Evolutionary conservation across 352 stramenopile species (phyloP), one percentile per base, ranked within the genome.

Genomic region (Globisporangium cylindrosporum): DNA sequence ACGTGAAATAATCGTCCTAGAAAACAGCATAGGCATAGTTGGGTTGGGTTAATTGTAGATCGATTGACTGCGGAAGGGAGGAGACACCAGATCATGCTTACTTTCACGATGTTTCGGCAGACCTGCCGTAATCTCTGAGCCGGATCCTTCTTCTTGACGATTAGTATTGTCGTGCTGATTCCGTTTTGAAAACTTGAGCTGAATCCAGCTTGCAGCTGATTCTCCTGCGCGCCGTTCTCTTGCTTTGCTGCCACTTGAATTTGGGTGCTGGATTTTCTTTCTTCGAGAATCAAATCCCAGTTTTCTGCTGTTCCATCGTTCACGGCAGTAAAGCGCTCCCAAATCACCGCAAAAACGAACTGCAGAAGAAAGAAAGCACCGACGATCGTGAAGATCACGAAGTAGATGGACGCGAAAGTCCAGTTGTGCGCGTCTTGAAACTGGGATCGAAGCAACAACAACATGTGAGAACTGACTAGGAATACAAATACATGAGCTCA

Each of bases 361-460:
- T 97, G 91, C 6, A 96, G 73, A 38, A 94, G 62, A 54, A 97
- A 96, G 57, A 93, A 95, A 3, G 81, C 82, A 2, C 84, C 90
- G 53, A 94, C 82, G 32, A 94, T 76, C 15, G 93, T 89, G 24
- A 96, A 84, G 2, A 81, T 54, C 48, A 93, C 83, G 68, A 96
- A 97, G 58, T 93, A 96, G 6, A 90, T 34, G 1, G 78, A 72
- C 18, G 73, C 75, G 20, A 89, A 82, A 1, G 64, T 53, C 77
- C 84, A 69, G 46, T 56, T 63, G 64, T 81, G 67, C 5, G 74
- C 67, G 24, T 78, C 66, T 76, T 81, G 71, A 71, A 56, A 59
- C 76, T 78, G 51, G 9, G 32, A 29, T 34, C 10, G 12, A 57
- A 67, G 56, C n/a, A 62, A 1, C 20, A 62, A 4, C 5, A 34